Base-by-base conservation (phyloP, 495 filamentous ascomycete genomes). In the Podospora fimiseda region DNA sequence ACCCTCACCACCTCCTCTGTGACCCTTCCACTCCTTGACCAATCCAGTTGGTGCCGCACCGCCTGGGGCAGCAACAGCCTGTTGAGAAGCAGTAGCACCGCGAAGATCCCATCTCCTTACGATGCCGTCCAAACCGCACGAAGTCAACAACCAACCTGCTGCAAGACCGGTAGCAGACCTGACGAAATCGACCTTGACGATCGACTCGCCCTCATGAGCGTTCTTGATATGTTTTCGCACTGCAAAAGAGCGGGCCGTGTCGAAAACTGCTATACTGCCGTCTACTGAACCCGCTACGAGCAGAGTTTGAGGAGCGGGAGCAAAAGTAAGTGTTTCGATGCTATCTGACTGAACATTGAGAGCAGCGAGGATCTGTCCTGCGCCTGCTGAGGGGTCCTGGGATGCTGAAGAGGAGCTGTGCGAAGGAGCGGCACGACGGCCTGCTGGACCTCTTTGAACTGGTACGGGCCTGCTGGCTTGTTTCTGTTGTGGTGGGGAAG, bases 141-240 rank as follows among this genome's bases (percentile, higher is more conserved):
- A 80, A 4, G 90, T 95, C 18, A 96, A 73, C 55, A 93, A 59
- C 78, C 81, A 89, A 3, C 65, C 52, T 19, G 55, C 57, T 3
- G 55, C 36, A 15, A 49, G 45, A 4, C 46, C 33, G 20, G 61
- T 54, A 24, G 58, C 57, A 56, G 70, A 73, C 48, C 75, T 73
- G 19, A 91, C 76, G 68, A 96, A 99, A 53, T 95, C 91, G 8
- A 96, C 84, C 70, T 93, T 90, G 48, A 97, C 91, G 11, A 97
- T 88, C 13, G 86, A 81, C 55, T 76, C 81, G 33, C 86, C 92
- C 18, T 90, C 84, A 67, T 97, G 86, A 6, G 89, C 93, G 27
- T 84, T 87, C 50, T 74, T 71, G 50, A 96, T 87, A 63, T 92
- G 83, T 44, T 86, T 72, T 33, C 93, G 76, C 37, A 92, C 78